These are phyloP conservation scores for Aspergillus costaricaensis DNA, from an alignment of 2,329 filamentous ascomycete species.

Conservation along the genomic window DNA sequence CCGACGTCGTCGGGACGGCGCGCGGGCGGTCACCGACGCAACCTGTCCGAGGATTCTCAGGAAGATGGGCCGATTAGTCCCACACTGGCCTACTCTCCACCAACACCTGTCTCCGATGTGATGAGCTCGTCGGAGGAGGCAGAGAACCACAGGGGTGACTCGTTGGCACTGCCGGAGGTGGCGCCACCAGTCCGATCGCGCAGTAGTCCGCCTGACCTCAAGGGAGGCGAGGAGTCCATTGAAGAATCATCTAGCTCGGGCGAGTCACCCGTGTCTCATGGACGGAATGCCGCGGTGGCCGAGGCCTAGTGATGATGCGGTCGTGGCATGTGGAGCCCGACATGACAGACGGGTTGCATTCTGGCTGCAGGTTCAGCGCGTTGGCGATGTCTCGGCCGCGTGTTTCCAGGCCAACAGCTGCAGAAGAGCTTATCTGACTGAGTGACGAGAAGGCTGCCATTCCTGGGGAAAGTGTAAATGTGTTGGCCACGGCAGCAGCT, in stretches of 20 bases:
- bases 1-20: conserved; percentile 37
- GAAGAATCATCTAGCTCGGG: background rate
- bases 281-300: background rate
- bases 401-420: conserved; percentile 1
- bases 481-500: background rate
- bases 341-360: background rate
- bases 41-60: conserved; percentile 40
- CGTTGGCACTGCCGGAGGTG: conserved; percentile 25
- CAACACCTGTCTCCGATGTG: conserved; percentile 40
- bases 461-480: background rate
- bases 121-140: conserved; percentile 21
- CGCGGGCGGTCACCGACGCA: conserved; percentile 30
- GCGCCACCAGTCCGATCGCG: conserved; percentile 30
- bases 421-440: background rate
- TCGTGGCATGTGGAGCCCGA: conserved; percentile 4
- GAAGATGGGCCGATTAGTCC: conserved; percentile 30
- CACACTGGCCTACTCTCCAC: conserved; percentile 40
- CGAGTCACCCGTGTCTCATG: background rate
- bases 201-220: conserved; percentile 35
- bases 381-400: background rate
- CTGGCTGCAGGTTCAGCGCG: background rate
- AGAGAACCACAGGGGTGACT: conserved; percentile 22
- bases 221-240: conserved; percentile 12
- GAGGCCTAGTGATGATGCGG: background rate
- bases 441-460: background rate